Conservation (phyloP, 2,329 filamentous ascomycete species). For the Aureobasidium sp. region DNA sequence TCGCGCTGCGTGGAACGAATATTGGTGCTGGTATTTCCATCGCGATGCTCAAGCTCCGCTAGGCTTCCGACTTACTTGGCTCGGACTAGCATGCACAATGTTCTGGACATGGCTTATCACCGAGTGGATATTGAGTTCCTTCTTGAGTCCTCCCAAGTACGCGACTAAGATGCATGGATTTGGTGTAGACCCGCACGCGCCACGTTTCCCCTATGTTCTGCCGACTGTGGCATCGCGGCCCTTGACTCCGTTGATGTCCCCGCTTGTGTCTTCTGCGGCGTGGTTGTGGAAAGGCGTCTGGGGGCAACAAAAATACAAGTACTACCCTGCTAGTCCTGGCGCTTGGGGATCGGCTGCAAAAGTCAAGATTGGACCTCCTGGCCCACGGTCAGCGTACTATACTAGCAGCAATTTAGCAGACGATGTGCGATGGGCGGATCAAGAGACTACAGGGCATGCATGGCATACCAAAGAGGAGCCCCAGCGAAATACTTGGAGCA, state of each 20-base stretch:
- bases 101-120: slow-evolving; percentile 18
- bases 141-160: slow-evolving; percentile 46
- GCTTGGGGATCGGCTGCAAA: slow-evolving; percentile 3
- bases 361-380: slow-evolving; percentile 5
- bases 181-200: slow-evolving; percentile 46
- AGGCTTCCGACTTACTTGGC: slow-evolving; percentile 32
- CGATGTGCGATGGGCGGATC: background rate
- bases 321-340: background rate
- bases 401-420: background rate
- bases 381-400: background rate
- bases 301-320: background rate
- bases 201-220: slow-evolving; percentile 49
- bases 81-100: slow-evolving; percentile 35
- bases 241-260: slow-evolving; percentile 31
- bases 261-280: slow-evolving; percentile 16
- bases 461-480: background rate
- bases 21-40: slow-evolving; percentile 25
- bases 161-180: slow-evolving; percentile 44
- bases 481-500: background rate
- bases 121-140: slow-evolving; percentile 25
- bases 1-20: slow-evolving; percentile 26
- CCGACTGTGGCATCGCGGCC: slow-evolving; percentile 47
- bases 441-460: background rate
- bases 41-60: slow-evolving; percentile 18
- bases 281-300: slow-evolving; percentile 4